Evolutionary conservation across 2,329 filamentous ascomycete species (phyloP), one percentile per base, ranked within the genome.

Genomic region (Xylaria sp.): DNA sequence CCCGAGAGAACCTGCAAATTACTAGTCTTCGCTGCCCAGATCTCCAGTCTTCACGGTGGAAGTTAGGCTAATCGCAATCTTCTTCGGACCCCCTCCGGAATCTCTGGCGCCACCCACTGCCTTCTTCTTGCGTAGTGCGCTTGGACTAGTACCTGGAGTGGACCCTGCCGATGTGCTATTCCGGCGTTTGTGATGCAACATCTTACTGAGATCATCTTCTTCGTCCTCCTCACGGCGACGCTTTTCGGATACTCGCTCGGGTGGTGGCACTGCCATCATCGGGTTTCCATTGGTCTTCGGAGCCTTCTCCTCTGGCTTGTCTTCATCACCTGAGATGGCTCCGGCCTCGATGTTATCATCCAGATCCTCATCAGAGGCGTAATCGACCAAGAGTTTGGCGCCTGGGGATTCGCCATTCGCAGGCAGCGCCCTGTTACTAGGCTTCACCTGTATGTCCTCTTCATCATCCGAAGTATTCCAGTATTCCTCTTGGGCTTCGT

Each of bases 171-270:
- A 83, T 57, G 78, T 81, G 73, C 83, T 87, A 69, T 85, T 88
- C 37, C 87, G 83, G 40, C 87, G 82, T 72, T 88, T 89, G 71
- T 80, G 81, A 49, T 85, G 80, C 66, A 91, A 87, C 69, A 97
- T 83, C 77, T 95, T 96, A 56, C 88, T 88, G n/a, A 98, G 79
- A 71, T 94, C 92, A 67, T 97, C 93, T 58, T 97, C 93, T 46
- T 97, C 94, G 64, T 96, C 92, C 59, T 97, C 94, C 73, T 97
- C 93, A 69, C 95, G 87, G 48, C 94, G 86, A 48, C 94, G 89
- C 77, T 98, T 98, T 75, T 96, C 92, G 0, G 92, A 90, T 17
- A 96, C 78, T 55, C 92, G 85, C 75, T 97, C 92, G 0, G 89
- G 90, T 3, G 90, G 89, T 0, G 89, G 87, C 19, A 82, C 83